Evolutionary conservation across 2,329 filamentous ascomycete genomes (phyloP), one percentile per base, ranked within the genome.

Genomic region (Emmonsiellopsis sp.): DNA sequence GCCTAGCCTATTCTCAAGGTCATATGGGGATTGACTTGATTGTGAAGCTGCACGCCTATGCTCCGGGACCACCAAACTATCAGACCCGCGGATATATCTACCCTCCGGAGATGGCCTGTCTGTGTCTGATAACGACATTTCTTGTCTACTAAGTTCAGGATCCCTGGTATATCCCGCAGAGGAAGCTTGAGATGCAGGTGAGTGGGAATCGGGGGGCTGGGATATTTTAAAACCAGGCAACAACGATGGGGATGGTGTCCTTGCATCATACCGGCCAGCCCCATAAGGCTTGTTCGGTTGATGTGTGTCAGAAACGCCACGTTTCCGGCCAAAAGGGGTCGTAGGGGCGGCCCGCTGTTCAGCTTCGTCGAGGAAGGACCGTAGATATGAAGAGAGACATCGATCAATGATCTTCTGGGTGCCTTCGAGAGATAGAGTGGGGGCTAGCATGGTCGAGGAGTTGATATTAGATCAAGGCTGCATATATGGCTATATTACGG

Each of bases 351-450:
- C 39, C 47, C 54, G 53, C 42, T 60, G 52, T 11, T 50, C 58
- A 27, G 61, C 58, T 6, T 55, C 57, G 55, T 66, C 61, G 53
- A 74, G 62, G 42, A 74, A 61, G 49, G 66, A 65, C 42, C 70
- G 65, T 14, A 83, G 64, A 60, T 82, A 81, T 40, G 72, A 66
- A 36, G 71, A 70, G 21, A 83, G 63, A 60, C 78, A 83, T 49
- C 69, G 69, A 55, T 81, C 77, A 52, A 83, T 76, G 55, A 89
- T 73, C 32, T 71, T 65, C 59, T 72, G 77, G 8, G 84, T 86
- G 57, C 78, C 75, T 48, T 83, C 78, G 32, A 84, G 61, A 5
- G 84, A 86, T 54, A 88, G 69, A 49, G 42, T 48, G 57, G 50
- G 46, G 37, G 50, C 51, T 51, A 59, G 47, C 42, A 49, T 56